Evolutionary conservation across 495 filamentous ascomycete species (phyloP).

Genomic region (Podospora fimiseda): DNA sequence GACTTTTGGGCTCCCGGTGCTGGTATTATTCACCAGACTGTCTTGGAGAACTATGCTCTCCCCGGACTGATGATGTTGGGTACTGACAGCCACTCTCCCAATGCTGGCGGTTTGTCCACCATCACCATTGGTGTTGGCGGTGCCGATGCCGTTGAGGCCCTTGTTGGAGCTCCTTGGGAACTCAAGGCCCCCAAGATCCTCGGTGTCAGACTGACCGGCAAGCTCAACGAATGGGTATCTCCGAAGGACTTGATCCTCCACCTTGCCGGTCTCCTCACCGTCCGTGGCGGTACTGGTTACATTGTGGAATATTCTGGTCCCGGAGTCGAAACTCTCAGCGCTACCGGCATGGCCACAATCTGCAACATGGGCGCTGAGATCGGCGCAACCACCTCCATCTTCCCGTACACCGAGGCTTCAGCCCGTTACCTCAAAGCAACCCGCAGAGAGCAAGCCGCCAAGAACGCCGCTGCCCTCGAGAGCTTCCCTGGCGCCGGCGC

Average conservation of each 20-base stretch:
- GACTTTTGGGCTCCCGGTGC: constrained; percentile 98
- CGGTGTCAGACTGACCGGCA: constrained; percentile 77
- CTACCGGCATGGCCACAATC: constrained; percentile 87
- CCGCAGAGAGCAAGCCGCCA: constrained; percentile 65
- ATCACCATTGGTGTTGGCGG: constrained; percentile 98
- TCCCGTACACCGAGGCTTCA: constrained; percentile 51
- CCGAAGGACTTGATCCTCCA: constrained; percentile 93
- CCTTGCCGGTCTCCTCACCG: constrained; percentile 84
- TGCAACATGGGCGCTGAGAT: constrained; percentile 90
- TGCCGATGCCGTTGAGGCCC: constrained; percentile 93
- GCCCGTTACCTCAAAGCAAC: constrained; percentile 75
- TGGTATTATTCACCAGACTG: constrained; percentile 98
- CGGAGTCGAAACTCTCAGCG: constrained; percentile 81
- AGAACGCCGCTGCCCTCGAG: constrained; percentile 51
- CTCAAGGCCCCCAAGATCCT: constrained; percentile 86
- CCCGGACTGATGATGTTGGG: constrained; percentile 99
- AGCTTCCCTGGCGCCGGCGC: constrained; percentile 31
- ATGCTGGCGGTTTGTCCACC: constrained; percentile 85
- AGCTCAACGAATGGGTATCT: constrained; percentile 81
- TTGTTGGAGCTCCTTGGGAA: constrained; percentile 96
- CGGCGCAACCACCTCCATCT: constrained; percentile 92
- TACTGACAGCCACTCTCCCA: constrained; percentile 96
- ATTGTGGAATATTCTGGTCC: constrained; percentile 89
- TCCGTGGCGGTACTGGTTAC: constrained; percentile 89
- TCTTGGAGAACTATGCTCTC: constrained; percentile 96